These are phyloP conservation scores for Heimioporus sp. DNA, from an alignment of 768 basidiomycete species.

Conservation along the genomic window DNA sequence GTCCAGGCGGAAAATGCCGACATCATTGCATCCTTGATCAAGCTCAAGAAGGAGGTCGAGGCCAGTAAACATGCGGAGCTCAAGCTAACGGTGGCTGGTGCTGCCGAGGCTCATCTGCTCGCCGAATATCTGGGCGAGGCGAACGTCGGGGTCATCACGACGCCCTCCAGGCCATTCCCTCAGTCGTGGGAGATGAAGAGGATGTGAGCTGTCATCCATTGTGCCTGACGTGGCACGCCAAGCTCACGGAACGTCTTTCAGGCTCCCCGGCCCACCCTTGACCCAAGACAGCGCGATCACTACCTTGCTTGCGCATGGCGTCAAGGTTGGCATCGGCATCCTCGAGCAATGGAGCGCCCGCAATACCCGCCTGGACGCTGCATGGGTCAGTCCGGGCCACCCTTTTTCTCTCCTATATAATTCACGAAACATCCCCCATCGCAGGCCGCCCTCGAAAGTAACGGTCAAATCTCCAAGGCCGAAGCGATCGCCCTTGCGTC, in stretches of 20 bases:
- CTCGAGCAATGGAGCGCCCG: slow-evolving; percentile 69
- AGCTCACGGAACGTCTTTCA: slow-evolving; percentile 13
- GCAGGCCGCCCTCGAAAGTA: slow-evolving; percentile 40
- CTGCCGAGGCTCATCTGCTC: slow-evolving; percentile 66
- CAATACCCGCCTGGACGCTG: slow-evolving; percentile 76
- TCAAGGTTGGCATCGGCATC: slow-evolving; percentile 70
- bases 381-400: slow-evolving; percentile 59
- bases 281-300: slow-evolving; percentile 52
- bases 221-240: not conserved
- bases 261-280: slow-evolving; percentile 30
- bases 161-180: slow-evolving; percentile 72
- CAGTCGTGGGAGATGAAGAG: slow-evolving; percentile 58
- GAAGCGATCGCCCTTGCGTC: slow-evolving; percentile 54
- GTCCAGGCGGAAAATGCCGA: slow-evolving; percentile 76
- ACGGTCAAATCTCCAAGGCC: slow-evolving; percentile 37
- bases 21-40: slow-evolving; percentile 73
- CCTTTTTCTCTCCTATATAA: slow-evolving; percentile 25
- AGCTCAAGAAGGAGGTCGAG: slow-evolving; percentile 66
- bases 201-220: slow-evolving; percentile 19
- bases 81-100: slow-evolving; percentile 63
- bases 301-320: slow-evolving; percentile 61
- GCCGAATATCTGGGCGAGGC: slow-evolving; percentile 70
- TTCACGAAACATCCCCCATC: slow-evolving; percentile 3
- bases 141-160: slow-evolving; percentile 66
- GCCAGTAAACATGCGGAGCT: slow-evolving; percentile 40